Conservation (phyloP, 1,139 yeast genomes). For the Saccharomyces hybrid region DNA sequence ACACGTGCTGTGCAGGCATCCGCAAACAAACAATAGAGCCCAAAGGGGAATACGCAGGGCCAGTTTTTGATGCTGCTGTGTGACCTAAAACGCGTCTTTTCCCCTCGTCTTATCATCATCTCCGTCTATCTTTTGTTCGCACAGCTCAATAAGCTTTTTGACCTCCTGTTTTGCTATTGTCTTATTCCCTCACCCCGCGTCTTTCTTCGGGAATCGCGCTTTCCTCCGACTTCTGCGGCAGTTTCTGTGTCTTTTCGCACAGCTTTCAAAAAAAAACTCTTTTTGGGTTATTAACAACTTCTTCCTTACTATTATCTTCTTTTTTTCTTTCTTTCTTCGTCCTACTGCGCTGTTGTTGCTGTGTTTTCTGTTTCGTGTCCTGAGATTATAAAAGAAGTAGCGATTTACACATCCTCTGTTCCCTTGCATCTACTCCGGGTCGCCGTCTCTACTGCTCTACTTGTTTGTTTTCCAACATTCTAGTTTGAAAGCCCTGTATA, state of each 20-base stretch:
- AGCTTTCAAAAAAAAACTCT: neutral
- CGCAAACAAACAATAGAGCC: neutral
- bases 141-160: neutral
- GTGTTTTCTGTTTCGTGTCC: neutral
- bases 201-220: neutral
- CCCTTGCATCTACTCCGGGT: neutral
- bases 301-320: neutral
- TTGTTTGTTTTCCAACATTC: neutral
- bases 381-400: neutral
- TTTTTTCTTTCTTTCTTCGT: neutral
- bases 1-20: neutral
- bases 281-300: neutral
- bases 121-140: neutral
- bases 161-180: neutral
- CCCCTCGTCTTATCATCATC: neutral
- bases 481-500: neutral
- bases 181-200: conserved; percentile 1
- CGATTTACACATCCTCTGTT: neutral
- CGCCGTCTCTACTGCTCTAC: neutral
- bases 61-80: neutral
- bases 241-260: neutral
- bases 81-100: neutral
- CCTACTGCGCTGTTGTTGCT: neutral
- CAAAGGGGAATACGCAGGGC: neutral
- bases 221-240: neutral